Percentiles rank a stretch among this genome's conserved stretches.
phyloP scores from a whole-genome alignment of 495 filamentous ascomycete genomes.

The Neurospora africana region DNA sequence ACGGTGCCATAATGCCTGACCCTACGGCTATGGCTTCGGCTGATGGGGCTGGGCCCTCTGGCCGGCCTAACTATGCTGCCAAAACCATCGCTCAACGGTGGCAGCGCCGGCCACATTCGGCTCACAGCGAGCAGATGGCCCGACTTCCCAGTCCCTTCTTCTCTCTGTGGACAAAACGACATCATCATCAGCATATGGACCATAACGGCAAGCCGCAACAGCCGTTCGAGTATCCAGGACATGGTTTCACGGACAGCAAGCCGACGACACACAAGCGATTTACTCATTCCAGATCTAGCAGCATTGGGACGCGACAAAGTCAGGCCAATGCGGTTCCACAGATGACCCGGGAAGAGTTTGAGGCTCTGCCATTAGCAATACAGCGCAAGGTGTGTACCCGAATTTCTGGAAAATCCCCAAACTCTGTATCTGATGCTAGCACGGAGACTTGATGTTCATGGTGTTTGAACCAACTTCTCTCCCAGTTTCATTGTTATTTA shows the following conservation, averaged over 20 bases:
- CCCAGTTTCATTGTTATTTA: neutral
- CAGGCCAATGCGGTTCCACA: slow-evolving; percentile 18
- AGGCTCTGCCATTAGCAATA: slow-evolving; percentile 46
- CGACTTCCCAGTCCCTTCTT: slow-evolving; percentile 19
- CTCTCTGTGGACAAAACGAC: slow-evolving; percentile 17
- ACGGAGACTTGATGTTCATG: neutral
- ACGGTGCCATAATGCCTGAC: slow-evolving; percentile 16
- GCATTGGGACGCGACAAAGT: slow-evolving; percentile 15
- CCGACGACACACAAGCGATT: slow-evolving; percentile 11
- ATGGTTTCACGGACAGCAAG: slow-evolving; percentile 11
- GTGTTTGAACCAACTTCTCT: neutral
- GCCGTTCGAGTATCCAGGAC: slow-evolving; percentile 1
- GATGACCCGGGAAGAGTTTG: slow-evolving; percentile 29
- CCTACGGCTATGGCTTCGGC: slow-evolving; percentile 9
- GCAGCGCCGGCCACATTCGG: slow-evolving; percentile 15
- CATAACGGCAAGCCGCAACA: slow-evolving; percentile 6
- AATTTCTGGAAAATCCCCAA: neutral
- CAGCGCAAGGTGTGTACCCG: slow-evolving; percentile 42
- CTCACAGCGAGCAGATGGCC: slow-evolving; percentile 11
- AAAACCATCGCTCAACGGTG: slow-evolving; percentile 6
- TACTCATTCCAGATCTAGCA: slow-evolving; percentile 15
- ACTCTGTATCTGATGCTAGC: neutral
- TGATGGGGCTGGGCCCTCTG: slow-evolving; percentile 2
- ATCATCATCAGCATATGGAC: slow-evolving; percentile 15
- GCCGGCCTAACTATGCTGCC: slow-evolving; percentile 1